Percentiles rank a stretch among this genome's conserved stretches.
Conservation (phyloP, 2,329 filamentous ascomycete species). For the Arthrobotrys megalospora region DNA sequence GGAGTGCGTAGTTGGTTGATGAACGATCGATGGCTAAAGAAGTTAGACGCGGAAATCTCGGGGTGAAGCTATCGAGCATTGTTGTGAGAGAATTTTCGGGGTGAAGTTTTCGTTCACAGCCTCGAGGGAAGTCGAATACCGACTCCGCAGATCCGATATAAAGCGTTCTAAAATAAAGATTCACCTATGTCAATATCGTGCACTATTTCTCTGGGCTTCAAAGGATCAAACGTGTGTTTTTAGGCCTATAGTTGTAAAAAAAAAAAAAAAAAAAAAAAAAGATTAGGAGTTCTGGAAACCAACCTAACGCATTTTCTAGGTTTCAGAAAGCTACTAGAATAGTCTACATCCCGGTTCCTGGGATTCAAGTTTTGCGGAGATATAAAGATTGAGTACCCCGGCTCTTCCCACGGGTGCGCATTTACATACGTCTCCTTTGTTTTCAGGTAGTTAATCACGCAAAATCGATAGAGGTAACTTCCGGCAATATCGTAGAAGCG, state of each 20-base stretch:
- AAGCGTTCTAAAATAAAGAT: not conserved
- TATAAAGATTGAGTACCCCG: not conserved
- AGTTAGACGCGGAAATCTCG: not conserved
- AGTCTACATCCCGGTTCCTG: not conserved
- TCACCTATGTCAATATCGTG: not conserved
- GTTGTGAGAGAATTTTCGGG: not conserved
- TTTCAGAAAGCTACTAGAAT: not conserved
- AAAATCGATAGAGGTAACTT: not conserved
- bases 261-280: no score
- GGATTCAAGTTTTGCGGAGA: not conserved
- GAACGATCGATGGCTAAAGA: not conserved
- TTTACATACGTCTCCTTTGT: not conserved
- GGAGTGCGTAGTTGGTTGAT: not conserved
- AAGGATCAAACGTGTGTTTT: not conserved
- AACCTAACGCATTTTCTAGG: not conserved
- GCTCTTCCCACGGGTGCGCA: not conserved
- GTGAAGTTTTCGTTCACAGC: not conserved
- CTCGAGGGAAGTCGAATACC: not conserved
- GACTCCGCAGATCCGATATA: conserved; percentile 5
- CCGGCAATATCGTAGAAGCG: not conserved
- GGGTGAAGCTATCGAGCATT: not conserved
- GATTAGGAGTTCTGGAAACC: not conserved
- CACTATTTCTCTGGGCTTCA: not conserved
- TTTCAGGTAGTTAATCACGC: not conserved
- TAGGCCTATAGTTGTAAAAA: no score